Evolutionary conservation across 1,284 basidiomycete genomes (phyloP), one percentile per base, ranked within the genome.

Genomic region (Boletus nobilissimus): DNA sequence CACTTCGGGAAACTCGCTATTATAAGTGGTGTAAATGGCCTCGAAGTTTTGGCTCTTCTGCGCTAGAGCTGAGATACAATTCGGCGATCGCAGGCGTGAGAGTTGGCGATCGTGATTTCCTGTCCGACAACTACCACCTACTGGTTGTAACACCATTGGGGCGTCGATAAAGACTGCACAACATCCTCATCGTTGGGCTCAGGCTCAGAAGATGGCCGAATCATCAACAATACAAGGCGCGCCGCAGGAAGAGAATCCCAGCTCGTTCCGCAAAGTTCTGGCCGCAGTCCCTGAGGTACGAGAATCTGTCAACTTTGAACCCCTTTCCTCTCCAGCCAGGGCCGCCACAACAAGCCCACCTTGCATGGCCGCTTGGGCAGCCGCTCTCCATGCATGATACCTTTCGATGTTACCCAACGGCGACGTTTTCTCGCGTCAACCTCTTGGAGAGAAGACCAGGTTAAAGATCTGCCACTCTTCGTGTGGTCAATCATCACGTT

Each of bases 401-500:
- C 87, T 97, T 36, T 93, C 94, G 26, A 94, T 93, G 1, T 91
- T 92, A 3, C 91, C 91, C 8, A 88, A 85, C 16, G 90, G 89
- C 22, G 90, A 92, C 80, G 88, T 92, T 14, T 93, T 95, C 87
- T 88, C 91, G 60, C 86, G 85, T 82, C 85, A 88, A 89, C 89
- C 29, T 87, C 89, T 2, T 89, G 88, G 85, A 84, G 89, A 70
- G 87, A 88, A 76, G 86, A 89, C 74, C 85, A 87, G 65, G 91
- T 92, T 68, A 89, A 87, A 72, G 85, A 86, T 51, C 86, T 96
- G 40, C 94, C 95, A 13, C 89, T 89, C 77, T 92, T 95, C 73
- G 89, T 92, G 26, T 98, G 97, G 96, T 88, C 94, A 64, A 94
- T 95, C 80, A 91, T 99, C 70, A 94, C 93, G 0, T 97, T 94